Percentiles rank a stretch among this genome's conserved stretches.
These are phyloP conservation scores for Clarireedia paspali DNA, from an alignment of 2,329 filamentous ascomycete species.

Conservation along the genomic window DNA sequence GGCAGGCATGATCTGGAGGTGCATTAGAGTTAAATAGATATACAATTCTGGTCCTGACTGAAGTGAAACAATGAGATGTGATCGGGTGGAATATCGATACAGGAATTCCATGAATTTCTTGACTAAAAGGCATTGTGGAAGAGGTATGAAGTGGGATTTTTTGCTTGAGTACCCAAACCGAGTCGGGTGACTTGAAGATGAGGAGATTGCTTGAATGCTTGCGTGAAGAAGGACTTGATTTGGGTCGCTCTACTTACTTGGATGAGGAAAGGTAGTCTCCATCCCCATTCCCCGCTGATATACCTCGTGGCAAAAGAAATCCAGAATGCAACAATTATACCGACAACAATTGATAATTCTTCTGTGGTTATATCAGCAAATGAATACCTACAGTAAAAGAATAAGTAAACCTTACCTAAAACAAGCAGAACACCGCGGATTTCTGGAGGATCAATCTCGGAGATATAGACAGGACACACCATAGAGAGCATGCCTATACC, in stretches of 20 bases:
- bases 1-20: constrained; percentile 23
- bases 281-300: constrained; percentile 23
- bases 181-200: too few relatives aligned
- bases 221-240: too few relatives aligned
- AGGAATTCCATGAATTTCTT: too few relatives aligned
- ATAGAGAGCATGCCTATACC: constrained; percentile 41
- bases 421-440: constrained; percentile 16
- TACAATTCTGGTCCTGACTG: too few relatives aligned
- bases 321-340: constrained; percentile 38
- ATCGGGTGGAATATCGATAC: too few relatives aligned
- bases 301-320: constrained; percentile 35
- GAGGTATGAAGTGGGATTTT: too few relatives aligned
- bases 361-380: constrained; percentile 5
- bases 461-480: constrained; percentile 40
- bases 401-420: background rate
- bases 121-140: too few relatives aligned
- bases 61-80: too few relatives aligned
- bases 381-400: background rate
- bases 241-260: background rate
- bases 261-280: constrained; percentile 29
- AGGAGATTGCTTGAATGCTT: too few relatives aligned
- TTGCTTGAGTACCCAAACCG: too few relatives aligned
- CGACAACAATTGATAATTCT: constrained; percentile 34
- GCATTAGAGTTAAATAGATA: background rate
- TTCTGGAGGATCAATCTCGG: constrained; percentile 40